Evolutionary conservation across 768 basidiomycete species (phyloP).

Genomic region (Phlegmacium glaucopus): DNA sequence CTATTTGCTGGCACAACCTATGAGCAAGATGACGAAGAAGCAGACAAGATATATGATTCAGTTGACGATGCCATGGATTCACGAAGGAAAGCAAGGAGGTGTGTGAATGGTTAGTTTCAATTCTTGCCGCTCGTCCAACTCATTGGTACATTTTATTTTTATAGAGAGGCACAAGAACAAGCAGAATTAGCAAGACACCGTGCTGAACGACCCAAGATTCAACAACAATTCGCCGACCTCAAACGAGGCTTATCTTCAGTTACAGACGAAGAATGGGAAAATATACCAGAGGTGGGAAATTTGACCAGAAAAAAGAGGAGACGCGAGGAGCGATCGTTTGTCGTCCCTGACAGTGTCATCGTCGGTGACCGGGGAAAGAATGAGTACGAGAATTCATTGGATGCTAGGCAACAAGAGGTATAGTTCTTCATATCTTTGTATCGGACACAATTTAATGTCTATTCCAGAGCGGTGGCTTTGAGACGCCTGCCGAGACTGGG

Average conservation of each 20-base stretch:
- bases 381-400: constrained; percentile 77
- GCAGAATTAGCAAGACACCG: constrained; percentile 73
- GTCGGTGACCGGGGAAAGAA: constrained; percentile 77
- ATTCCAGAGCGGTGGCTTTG: constrained; percentile 61
- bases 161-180: constrained; percentile 76
- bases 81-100: constrained; percentile 76
- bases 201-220: constrained; percentile 89
- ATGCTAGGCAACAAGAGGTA: constrained; percentile 74
- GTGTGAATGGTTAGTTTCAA: constrained; percentile 44
- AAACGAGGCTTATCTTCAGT: constrained; percentile 87
- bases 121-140: constrained; percentile 24
- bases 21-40: constrained; percentile 97
- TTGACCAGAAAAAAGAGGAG: constrained; percentile 88
- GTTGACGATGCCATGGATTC: constrained; percentile 92
- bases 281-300: constrained; percentile 94
- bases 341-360: constrained; percentile 90
- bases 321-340: constrained; percentile 82
- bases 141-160: constrained; percentile 16
- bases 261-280: constrained; percentile 92
- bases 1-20: constrained; percentile 95
- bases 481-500: constrained; percentile 78
- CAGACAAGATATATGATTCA: constrained; percentile 90
- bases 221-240: constrained; percentile 92
- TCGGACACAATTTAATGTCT: background rate
- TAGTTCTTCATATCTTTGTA: constrained; percentile 16